phyloP scores from a whole-genome alignment of 129 eudicot genomes.

The Smallanthus sonchifolius region DNA sequence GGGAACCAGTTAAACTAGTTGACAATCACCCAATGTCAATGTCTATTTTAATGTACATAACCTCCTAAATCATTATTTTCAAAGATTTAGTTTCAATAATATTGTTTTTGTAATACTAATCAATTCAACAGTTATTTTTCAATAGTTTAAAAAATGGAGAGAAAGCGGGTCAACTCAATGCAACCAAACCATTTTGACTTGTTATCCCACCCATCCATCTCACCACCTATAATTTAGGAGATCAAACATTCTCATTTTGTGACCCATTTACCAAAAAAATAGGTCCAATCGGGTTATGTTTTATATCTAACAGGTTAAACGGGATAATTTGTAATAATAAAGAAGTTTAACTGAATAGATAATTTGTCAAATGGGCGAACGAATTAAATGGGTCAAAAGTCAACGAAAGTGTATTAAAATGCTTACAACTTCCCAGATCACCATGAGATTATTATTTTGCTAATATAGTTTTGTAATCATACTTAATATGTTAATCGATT shows the following conservation, averaged over 20 bases:
- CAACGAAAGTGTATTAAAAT: neutral
- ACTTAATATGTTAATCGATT: neutral
- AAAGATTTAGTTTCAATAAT: neutral
- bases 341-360: neutral
- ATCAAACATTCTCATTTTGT: neutral
- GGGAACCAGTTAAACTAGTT: neutral
- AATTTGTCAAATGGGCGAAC: neutral
- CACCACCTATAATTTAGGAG: neutral
- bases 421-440: neutral
- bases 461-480: neutral
- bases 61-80: neutral
- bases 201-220: neutral
- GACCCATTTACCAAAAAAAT: neutral
- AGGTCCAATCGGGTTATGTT: neutral
- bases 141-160: neutral
- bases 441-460: neutral
- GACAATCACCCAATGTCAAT: neutral
- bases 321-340: neutral
- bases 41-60: neutral
- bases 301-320: neutral
- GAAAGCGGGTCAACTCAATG: neutral
- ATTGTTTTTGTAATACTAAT: neutral
- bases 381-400: neutral
- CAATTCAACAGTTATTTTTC: neutral
- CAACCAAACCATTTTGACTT: neutral